phyloP scores from a whole-genome alignment of 2,329 filamentous ascomycete species.

The Claviceps monticola region DNA sequence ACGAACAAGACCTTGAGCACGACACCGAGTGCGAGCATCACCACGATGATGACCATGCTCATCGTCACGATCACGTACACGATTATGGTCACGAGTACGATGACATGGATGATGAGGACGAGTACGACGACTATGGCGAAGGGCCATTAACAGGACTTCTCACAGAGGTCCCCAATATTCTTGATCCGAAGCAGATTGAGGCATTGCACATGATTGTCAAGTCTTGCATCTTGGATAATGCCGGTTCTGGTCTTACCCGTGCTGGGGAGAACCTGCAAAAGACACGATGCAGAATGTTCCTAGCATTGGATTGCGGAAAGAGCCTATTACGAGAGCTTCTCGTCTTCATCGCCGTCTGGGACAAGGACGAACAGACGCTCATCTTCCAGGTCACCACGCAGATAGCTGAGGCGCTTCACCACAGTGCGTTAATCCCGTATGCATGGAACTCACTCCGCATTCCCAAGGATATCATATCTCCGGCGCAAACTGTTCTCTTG shows the following conservation, averaged over 20 bases:
- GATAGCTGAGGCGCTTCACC: slow-evolving; percentile 84
- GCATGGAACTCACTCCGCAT: slow-evolving; percentile 86
- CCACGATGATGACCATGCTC: slow-evolving; percentile 20
- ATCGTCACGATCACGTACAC: slow-evolving; percentile 21
- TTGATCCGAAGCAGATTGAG: slow-evolving; percentile 91
- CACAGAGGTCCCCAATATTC: slow-evolving; percentile 86
- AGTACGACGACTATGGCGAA: slow-evolving; percentile 67
- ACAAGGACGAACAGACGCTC: slow-evolving; percentile 80
- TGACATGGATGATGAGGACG: slow-evolving; percentile 51
- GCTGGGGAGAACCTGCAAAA: slow-evolving; percentile 76
- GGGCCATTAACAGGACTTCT: slow-evolving; percentile 71
- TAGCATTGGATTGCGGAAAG: slow-evolving; percentile 80
- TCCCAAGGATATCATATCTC: slow-evolving; percentile 90
- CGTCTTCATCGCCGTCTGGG: slow-evolving; percentile 95
- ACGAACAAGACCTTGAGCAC: slow-evolving; percentile 38
- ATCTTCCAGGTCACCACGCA: slow-evolving; percentile 96
- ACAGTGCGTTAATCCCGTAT: slow-evolving; percentile 79
- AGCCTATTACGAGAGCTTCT: slow-evolving; percentile 81
- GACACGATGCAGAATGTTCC: slow-evolving; percentile 74
- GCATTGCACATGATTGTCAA: slow-evolving; percentile 96
- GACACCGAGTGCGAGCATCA: slow-evolving; percentile 16
- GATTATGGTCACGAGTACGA: slow-evolving; percentile 32
- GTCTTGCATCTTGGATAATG: slow-evolving; percentile 78
- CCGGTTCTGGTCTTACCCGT: slow-evolving; percentile 52
- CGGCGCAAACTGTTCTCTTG: slow-evolving; percentile 84